Percentiles rank a stretch among this genome's conserved stretches.
phyloP scores from a whole-genome alignment of 2,329 filamentous ascomycete genomes.

The Aspergillus neoniger region DNA sequence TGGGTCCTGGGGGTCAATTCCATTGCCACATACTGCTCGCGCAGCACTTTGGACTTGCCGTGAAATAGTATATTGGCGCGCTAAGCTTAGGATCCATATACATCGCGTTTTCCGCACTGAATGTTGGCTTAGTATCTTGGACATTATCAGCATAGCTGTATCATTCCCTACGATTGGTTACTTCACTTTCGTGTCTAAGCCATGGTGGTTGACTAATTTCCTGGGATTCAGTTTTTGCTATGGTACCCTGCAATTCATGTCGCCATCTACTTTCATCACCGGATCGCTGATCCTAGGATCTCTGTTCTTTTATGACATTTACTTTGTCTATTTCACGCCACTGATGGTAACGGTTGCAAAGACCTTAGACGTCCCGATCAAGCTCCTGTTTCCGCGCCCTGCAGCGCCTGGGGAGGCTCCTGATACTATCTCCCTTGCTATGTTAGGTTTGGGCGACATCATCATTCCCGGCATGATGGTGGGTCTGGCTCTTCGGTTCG shows the following conservation, averaged over 20 bases:
- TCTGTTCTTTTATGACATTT: constrained; percentile 92
- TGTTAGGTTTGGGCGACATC: constrained; percentile 93
- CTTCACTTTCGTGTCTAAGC: constrained; percentile 62
- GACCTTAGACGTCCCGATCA: constrained; percentile 87
- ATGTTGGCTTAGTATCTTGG: constrained; percentile 46
- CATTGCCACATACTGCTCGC: constrained; percentile 42
- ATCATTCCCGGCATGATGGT: constrained; percentile 91
- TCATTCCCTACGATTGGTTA: constrained; percentile 62
- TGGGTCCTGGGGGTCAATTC: constrained; percentile 50
- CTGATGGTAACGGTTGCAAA: constrained; percentile 70
- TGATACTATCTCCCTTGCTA: constrained; percentile 55
- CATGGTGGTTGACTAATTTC: constrained; percentile 78
- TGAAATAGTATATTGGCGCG: constrained; percentile 52
- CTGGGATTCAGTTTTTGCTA: constrained; percentile 89
- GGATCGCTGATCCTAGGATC: constrained; percentile 75
- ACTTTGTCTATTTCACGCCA: constrained; percentile 61
- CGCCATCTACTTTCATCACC: constrained; percentile 82
- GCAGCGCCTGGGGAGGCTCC: constrained; percentile 48
- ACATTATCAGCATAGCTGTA: constrained; percentile 58
- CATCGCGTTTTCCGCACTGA: constrained; percentile 54
- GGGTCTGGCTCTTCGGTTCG: constrained; percentile 83
- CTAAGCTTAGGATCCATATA: constrained; percentile 55
- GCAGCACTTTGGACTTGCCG: constrained; percentile 53
- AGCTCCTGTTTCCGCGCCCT: constrained; percentile 78
- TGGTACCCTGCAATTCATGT: constrained; percentile 76